Base-by-base conservation (phyloP, 163 green algal species). In the Trebouxiophyceae sp. region DNA sequence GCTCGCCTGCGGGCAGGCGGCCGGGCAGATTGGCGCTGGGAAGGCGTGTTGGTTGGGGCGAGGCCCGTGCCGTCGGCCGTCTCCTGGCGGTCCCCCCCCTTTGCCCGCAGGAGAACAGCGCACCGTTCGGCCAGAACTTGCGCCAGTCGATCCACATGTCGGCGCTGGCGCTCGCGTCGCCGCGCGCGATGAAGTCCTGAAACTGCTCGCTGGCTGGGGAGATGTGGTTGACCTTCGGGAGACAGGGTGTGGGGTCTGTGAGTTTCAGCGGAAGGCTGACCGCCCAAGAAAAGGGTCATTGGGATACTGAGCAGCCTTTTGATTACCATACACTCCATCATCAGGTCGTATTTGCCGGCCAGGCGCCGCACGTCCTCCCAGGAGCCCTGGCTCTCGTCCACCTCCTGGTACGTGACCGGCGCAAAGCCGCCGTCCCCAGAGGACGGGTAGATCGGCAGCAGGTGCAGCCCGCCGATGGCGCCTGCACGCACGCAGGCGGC, bases 151-250 rank as follows among this genome's bases (percentile, higher is more conserved):
- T 72, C 33, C 73, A 79, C 62, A 79, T 64, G 39, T 68, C 60
- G 6, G 56, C 63, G 27, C 54, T 70, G 63, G 72, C 20, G 12
- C 67, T 75, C 22, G 50, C 45, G 1, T 72, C 57, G 2, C 77
- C 73, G 5, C 77, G 46, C 29, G 66, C 56, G 27, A 77, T 8
- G 44, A 73, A 83, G 61, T 83, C 77, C 57, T 78, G 68, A 32
- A 83, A 83, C 67, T 83, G 66, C 1, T 63, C 50, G 20, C 60
- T 73, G 0, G 44, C 63, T 19, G 77, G 73, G 28, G 67, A 77
- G 33, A 83, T 79, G 60, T 83, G 77, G 58, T 83, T 83, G 29
- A 81, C 67, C n/a, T n/a, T n/a, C n/a, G n/a, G n/a, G n/a, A n/a
- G n/a, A n/a, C n/a, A n/a, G n/a, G n/a, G n/a, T n/a, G n/a, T n/a